phyloP scores from a whole-genome alignment of 306 rosid species.

The Ochetophila trinervis region DNA sequence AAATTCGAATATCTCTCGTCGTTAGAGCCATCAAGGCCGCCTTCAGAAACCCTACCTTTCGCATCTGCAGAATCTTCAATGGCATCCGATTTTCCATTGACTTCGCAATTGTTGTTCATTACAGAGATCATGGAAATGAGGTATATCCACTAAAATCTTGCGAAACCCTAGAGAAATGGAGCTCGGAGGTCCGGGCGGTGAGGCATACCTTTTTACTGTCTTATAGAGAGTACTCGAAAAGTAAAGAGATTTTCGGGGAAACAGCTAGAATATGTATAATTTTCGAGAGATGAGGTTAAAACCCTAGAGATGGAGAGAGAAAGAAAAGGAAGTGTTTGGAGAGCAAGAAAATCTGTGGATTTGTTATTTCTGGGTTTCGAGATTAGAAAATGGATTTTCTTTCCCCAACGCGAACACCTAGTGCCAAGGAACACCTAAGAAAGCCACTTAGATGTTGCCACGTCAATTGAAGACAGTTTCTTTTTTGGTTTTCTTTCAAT shows the following conservation, averaged over 20 bases:
- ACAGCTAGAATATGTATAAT: slow-evolving; percentile 8
- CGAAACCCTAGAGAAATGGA: slow-evolving; percentile 34
- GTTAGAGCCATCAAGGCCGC: slow-evolving; percentile 21
- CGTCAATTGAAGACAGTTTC: neutral
- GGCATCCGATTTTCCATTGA: slow-evolving; percentile 30
- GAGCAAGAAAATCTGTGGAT: slow-evolving; percentile 21
- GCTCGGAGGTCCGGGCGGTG: slow-evolving; percentile 14
- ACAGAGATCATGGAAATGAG: slow-evolving; percentile 30
- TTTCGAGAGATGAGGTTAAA: slow-evolving; percentile 18
- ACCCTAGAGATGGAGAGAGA: slow-evolving; percentile 23
- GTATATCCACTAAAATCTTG: neutral
- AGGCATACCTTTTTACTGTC: slow-evolving; percentile 19
- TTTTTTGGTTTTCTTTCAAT: neutral
- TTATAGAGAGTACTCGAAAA: neutral
- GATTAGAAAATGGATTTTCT: neutral
- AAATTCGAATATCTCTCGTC: slow-evolving; percentile 17
- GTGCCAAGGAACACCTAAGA: neutral
- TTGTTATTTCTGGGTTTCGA: slow-evolving; percentile 12
- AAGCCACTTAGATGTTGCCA: slow-evolving; percentile 1
- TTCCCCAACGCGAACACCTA: neutral
- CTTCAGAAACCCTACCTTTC: slow-evolving; percentile 27
- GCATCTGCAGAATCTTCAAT: slow-evolving; percentile 23
- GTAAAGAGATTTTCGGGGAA: neutral
- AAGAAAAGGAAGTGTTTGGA: slow-evolving; percentile 22
- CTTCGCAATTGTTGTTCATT: slow-evolving; percentile 52